Evolutionary conservation across 495 filamentous ascomycete species (phyloP).

Genomic region (Penicillium longicatenatum): DNA sequence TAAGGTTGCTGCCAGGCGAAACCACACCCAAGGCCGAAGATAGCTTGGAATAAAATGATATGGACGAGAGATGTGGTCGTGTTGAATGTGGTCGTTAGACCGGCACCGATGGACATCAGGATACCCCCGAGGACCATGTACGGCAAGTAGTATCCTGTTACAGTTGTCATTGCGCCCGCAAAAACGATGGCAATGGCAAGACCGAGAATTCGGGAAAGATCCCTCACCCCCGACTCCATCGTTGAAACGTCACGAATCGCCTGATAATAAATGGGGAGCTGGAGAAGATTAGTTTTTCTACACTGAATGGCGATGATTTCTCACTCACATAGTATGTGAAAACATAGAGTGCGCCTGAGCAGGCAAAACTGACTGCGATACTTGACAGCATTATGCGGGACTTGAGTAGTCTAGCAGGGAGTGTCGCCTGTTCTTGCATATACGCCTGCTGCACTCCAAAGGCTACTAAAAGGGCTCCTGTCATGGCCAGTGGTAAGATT

Average conservation of each 20-base stretch:
- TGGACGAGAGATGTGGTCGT: not conserved
- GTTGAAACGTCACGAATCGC: not conserved
- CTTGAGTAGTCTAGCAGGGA: not conserved
- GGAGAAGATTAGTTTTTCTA: not conserved
- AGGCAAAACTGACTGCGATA: not conserved
- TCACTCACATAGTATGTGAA: not conserved
- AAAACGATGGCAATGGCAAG: not conserved
- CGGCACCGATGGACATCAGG: not conserved
- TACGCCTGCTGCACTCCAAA: not conserved
- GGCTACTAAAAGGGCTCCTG: not conserved
- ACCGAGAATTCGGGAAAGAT: not conserved
- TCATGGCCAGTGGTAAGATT: not conserved
- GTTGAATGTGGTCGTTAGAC: not conserved
- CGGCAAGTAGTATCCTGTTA: not conserved
- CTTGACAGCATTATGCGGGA: not conserved
- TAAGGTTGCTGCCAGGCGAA: not conserved
- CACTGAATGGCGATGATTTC: not conserved
- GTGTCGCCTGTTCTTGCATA: not conserved
- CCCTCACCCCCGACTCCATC: not conserved
- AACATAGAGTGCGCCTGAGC: not conserved
- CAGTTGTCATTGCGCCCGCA: not conserved
- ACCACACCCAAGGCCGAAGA: not conserved
- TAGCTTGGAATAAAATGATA: not conserved
- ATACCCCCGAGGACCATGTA: not conserved
- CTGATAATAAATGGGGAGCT: not conserved